phyloP scores from a whole-genome alignment of 306 rosid species.

The Medicago arabica region DNA sequence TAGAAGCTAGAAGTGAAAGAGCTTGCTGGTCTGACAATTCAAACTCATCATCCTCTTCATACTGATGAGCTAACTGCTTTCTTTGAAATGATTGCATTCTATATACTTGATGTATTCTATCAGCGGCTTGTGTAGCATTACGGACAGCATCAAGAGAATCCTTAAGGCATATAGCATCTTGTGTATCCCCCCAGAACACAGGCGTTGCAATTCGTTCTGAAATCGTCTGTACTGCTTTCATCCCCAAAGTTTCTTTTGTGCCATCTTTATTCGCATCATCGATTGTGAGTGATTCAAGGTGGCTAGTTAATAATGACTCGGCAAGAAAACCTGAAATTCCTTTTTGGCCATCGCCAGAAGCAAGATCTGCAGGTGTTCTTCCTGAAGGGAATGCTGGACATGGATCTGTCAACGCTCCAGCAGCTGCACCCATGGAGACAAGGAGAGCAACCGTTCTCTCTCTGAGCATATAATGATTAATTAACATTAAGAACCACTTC shows the following conservation, averaged over 20 bases:
- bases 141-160: constrained; percentile 88
- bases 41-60: constrained; percentile 50
- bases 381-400: constrained; percentile 67
- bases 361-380: constrained; percentile 77
- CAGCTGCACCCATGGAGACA: constrained; percentile 66
- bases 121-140: constrained; percentile 90
- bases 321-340: constrained; percentile 92
- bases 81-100: constrained; percentile 84
- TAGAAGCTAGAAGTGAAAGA: constrained; percentile 60
- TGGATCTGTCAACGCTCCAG: constrained; percentile 85
- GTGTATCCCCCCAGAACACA: constrained; percentile 48
- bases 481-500: constrained; percentile 31
- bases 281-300: constrained; percentile 63
- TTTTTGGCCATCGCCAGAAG: constrained; percentile 75
- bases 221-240: constrained; percentile 60
- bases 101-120: constrained; percentile 71
- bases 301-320: constrained; percentile 71
- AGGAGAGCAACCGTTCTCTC: constrained; percentile 81
- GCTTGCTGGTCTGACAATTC: constrained; percentile 64
- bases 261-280: constrained; percentile 54
- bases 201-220: constrained; percentile 73
- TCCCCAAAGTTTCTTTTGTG: constrained; percentile 45
- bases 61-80: constrained; percentile 57
- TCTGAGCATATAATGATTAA: constrained; percentile 50
- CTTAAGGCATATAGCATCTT: constrained; percentile 69